Percentiles rank a stretch among this genome's conserved stretches.
These are phyloP conservation scores for Aspergillus felis DNA, from an alignment of 2,329 filamentous ascomycete genomes.

Conservation along the genomic window DNA sequence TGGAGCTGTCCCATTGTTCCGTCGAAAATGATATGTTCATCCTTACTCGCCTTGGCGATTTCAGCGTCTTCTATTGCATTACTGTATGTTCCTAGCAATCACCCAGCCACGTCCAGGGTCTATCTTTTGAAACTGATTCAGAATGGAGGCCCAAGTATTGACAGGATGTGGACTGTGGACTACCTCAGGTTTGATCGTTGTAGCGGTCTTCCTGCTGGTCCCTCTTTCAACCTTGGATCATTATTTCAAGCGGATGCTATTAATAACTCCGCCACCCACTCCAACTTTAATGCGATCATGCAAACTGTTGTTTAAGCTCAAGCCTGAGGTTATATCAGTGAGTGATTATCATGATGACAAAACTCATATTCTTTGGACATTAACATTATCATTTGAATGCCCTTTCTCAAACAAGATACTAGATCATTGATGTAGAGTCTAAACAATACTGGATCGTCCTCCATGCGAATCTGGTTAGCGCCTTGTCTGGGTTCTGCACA, in stretches of 20 bases:
- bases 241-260: background rate
- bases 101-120: background rate
- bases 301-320: background rate
- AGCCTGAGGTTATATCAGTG: background rate
- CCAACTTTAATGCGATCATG: slow-evolving; percentile 1
- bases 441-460: too few species aligned
- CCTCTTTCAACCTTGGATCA: background rate
- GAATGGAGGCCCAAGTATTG: background rate
- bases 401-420: background rate
- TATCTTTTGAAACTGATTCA: background rate
- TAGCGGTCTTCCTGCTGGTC: background rate
- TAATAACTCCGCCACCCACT: slow-evolving; percentile 7
- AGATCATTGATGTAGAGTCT: background rate
- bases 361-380: background rate
- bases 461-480: background rate
- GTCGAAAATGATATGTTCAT: background rate
- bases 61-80: background rate
- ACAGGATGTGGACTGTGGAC: background rate
- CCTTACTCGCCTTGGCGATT: background rate
- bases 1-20: background rate
- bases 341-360: background rate
- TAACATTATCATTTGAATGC: background rate
- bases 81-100: background rate
- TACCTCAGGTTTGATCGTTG: background rate
- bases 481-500: background rate